Percentiles rank a stretch among this genome's conserved stretches.
Conservation (phyloP, 495 filamentous ascomycete species). For the Talaromyces thailandensis region DNA sequence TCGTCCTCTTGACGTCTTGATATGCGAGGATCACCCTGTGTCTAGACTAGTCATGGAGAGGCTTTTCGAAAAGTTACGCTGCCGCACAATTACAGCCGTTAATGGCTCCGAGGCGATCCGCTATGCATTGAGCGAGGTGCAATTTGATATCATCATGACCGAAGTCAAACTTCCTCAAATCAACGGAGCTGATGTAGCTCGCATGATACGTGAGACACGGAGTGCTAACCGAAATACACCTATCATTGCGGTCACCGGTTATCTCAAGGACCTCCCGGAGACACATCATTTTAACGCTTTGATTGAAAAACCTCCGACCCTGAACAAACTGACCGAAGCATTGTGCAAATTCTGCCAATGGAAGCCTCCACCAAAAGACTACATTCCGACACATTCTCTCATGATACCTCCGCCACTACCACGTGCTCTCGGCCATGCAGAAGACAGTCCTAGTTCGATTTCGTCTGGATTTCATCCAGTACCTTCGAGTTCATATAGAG, state of each 20-base stretch:
- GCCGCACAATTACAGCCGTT: constrained; percentile 83
- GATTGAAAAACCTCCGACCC: constrained; percentile 91
- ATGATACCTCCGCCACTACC: constrained; percentile 51
- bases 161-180: constrained; percentile 92
- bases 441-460: constrained; percentile 77
- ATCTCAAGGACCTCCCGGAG: constrained; percentile 88
- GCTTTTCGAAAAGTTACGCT: constrained; percentile 86
- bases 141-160: constrained; percentile 95
- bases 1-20: constrained; percentile 84
- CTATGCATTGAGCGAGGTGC: constrained; percentile 84
- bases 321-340: constrained; percentile 78
- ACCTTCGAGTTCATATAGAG: constrained; percentile 65
- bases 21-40: constrained; percentile 98
- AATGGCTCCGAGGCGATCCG: constrained; percentile 87
- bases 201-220: constrained; percentile 93
- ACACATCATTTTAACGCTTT: constrained; percentile 91
- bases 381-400: constrained; percentile 35
- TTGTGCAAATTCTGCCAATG: constrained; percentile 81
- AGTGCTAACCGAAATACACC: constrained; percentile 91
- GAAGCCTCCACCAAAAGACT: constrained; percentile 63
- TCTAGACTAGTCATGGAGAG: constrained; percentile 96
- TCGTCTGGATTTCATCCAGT: constrained; percentile 66
- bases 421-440: constrained; percentile 50
- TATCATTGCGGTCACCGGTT: constrained; percentile 94
- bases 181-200: constrained; percentile 87